Evolutionary conservation across 352 stramenopile genomes (phyloP), one percentile per base, ranked within the genome.

Genomic region (Globisporangium perplexum): DNA sequence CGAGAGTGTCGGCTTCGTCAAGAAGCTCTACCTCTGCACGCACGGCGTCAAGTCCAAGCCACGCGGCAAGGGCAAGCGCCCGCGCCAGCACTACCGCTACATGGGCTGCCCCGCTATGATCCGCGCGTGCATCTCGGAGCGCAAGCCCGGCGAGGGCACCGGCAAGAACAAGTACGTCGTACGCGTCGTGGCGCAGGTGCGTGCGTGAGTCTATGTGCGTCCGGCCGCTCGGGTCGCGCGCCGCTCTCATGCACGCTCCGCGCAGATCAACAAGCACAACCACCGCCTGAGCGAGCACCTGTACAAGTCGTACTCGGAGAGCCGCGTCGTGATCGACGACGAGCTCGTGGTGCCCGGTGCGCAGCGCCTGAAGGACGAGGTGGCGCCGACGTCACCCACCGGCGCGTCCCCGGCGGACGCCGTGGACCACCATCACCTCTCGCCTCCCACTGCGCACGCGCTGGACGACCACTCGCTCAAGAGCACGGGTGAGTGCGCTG

Each of bases 291-390:
- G 82, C 49, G 82, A 92, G 51, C 82, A 92, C 54, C 59, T 92
- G 50, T 92, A 89, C 65, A 92, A 92, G 65, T 92, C 82, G 50
- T 92, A 92, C 62, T 83, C 82, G 43, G 82, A 92, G 49, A 90
- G 73, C 59, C 82, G 82, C n/a, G 82, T 92, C 14, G 82, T 92
- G 44, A 88, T 92, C 59, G 82, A 92, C 43, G 82, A 92, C 44
- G 82, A 92, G 39, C 71, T 92, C 7, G 62, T 88, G 1, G 67
- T 85, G 45, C 68, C 72, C 22, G 66, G 71, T 20, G 43, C 51
- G 12, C 76, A 83, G 43, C 72, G 71, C 10, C 6, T 69, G 8
- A 89, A 87, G 39, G 77, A 88, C 50, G 81, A 91, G 41, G 43
- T 58, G 0, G 35, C 20, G 36, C 11, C 53, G 30, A 28, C 46